Base-by-base conservation (phyloP, 2,329 filamentous ascomycete species). In the Thelonectria blattea region DNA sequence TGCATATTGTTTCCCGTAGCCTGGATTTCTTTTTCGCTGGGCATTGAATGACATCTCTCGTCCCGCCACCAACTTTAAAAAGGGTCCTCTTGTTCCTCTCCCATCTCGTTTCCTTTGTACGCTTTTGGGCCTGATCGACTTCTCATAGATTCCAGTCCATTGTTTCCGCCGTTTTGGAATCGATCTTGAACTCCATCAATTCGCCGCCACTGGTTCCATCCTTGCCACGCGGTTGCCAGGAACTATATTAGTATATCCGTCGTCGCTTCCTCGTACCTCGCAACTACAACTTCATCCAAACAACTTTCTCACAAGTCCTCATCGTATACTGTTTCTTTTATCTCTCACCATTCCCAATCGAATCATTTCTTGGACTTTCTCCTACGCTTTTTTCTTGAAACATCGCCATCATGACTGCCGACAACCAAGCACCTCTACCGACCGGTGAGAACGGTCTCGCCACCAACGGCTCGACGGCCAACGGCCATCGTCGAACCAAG, bases 401-500 rank as follows among this genome's bases (percentile, higher is more conserved):
- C 30, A 59, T 49, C 30, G 17, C 34, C 68, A 67, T 62, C 66
- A 73, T 74, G 72, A 74, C 69, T 67, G 68, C 65, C 32, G 71
- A 72, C 37, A 69, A 67, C 67, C 56, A 61, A 47, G n/a, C 52
- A 24, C 60, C 54, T 18, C 58, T 62, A 42, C 46, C 61, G 30
- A 60, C 64, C 20, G 58, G 62, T 54, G 65, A 68, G 46, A 75
- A 72, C 58, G 63, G 67, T 62, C 55, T 62, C 39, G 58, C 68
- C 14, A 65, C 56, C 17, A 70, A 69, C 52, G 66, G 68, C 39
- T 56, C 61, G 50, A 58, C 72, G 20, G 8, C 66, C 55, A 72
- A 74, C 62, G 70, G 71, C 62, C 69, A 70, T 30, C 72, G 76
- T 52, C 79, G 76, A 64, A 79, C 90, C 61, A 91, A 91, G 65